Base-by-base conservation (phyloP, 257 asterid genomes). In the Sherardia arvensis region DNA sequence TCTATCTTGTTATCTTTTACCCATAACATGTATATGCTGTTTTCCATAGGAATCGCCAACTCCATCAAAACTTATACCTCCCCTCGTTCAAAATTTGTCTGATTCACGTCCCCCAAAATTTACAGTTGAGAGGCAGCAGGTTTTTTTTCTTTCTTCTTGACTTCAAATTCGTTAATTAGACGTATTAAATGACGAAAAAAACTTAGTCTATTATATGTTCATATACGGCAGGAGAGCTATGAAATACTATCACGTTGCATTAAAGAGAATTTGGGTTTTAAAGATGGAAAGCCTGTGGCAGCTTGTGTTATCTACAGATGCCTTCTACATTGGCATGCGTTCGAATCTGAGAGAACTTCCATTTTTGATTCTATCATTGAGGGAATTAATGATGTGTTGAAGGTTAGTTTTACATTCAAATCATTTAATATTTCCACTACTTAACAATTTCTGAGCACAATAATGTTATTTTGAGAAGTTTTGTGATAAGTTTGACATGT, bases 241-340 rank as follows among this genome's bases (percentile, higher is more conserved):
- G 97, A 93, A 71, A 76, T 93, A 74, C 84, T 93, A 61, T 82
- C 89, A 32, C 88, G 90, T 61, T 93, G 99, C 77, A 90, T 90
- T 47, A 90, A 87, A 79, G 96, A 87, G 73, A 84, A 81, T 61
- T 71, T 90, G 89, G 97, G 92, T 62, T 93, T 90, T 80, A 81
- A 84, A 72, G 94, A 87, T 79, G 97, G 96, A 70, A 93, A 83
- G 69, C 97, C 99, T 17, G 74, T 86, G 58, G 97, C 97, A 66
- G 97, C 97, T 45, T 87, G 95, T 73, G 88, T 93, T 75, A 87
- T 93, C 75, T 93, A 87, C 71, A 87, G 88, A 72, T 90, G 96
- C 83, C 99, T 93, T 64, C 74, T 85, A 56, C 99, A 87, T 56
- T 93, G 99, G 97, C 95, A 81, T 77, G 89, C 94, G 75, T 93